phyloP scores from a whole-genome alignment of 1,284 basidiomycete species.

The Amylostereum areolatum region DNA sequence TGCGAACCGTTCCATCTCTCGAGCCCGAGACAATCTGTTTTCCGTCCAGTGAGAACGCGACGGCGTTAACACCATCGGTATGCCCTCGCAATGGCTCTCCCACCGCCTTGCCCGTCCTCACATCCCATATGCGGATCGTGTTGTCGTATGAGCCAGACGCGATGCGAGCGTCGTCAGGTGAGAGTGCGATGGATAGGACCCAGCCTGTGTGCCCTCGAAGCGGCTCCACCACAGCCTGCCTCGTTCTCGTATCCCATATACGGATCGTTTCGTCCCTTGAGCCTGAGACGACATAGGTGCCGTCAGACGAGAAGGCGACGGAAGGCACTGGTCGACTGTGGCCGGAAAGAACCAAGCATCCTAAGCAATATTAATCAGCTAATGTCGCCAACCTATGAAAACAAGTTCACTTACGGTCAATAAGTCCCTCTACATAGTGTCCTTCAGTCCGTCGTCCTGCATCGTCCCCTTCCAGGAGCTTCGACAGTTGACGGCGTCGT shows the following conservation, averaged over 20 bases:
- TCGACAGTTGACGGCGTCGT: too few relatives aligned
- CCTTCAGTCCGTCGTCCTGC: too few relatives aligned
- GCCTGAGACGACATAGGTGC: background rate
- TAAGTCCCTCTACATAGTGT: too few relatives aligned
- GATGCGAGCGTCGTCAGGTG: background rate
- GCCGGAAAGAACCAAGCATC: too few relatives aligned
- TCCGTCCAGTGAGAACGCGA: background rate
- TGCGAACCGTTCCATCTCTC: background rate
- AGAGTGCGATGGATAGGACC: background rate
- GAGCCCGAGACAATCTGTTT: background rate
- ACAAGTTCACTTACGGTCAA: too few relatives aligned
- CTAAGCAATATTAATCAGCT: too few relatives aligned
- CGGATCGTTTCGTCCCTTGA: background rate
- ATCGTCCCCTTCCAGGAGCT: too few relatives aligned
- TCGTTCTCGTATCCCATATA: background rate
- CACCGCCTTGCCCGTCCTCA: background rate
- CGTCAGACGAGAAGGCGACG: background rate
- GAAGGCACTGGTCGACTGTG: background rate
- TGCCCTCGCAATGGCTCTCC: background rate
- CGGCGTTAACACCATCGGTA: background rate
- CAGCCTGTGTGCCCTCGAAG: background rate
- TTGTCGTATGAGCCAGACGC: background rate
- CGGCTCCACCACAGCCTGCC: background rate
- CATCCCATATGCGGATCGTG: constrained; percentile 2
- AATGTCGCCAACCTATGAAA: too few relatives aligned